Base-by-base conservation (phyloP, 305 asterid genomes). In the Fraxinus angustifolia region DNA sequence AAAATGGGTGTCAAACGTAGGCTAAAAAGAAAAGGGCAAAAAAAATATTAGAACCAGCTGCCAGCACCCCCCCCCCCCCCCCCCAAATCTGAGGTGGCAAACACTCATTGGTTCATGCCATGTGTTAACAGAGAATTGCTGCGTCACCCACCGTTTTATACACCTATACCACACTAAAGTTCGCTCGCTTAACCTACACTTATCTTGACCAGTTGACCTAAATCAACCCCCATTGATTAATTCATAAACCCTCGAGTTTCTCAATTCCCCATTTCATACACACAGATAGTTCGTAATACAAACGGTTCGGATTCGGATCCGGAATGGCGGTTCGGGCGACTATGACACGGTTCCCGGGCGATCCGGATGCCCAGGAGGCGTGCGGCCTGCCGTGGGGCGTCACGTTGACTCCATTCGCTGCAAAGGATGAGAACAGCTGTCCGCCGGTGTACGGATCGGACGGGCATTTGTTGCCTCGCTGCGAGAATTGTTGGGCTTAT, bases 401-500 rank as follows among this genome's bases (percentile, higher is more conserved):
- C 31, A 87, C 98, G 78, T 85, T 94, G 81, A 87, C 94, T 81
- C 99, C 98, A 38, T 96, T 94, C 84, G 92, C 97, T n/a, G 84
- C 91, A 17, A 90, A 80, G 90, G 99, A 96, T 83, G 99, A 96
- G 90, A 92, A 89, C 81, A 95, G 90, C n/a, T 83, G 87, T 78
- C 90, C 97, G 42, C 97, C 98, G 82, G 91, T 84, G 86, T 96
- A 89, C 91, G 99, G 99, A 87, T 91, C 97, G 79, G 94, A 90
- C 78, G 98, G 98, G 21, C 89, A 94, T 80, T 77, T 86, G 80
- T 62, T 96, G 81, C 97, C 98, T 12, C 88, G 99, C 74, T 96
- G 99, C 85, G 99, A 96, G 91, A 94, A 96, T 85, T 96, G 99
- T 82, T 96, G 97, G 97, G 97, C 92, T 1, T 94, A 96, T 86